Evolutionary conservation across 805 yeast genomes (phyloP).

Genomic region (Ogataea haglerorum): DNA sequence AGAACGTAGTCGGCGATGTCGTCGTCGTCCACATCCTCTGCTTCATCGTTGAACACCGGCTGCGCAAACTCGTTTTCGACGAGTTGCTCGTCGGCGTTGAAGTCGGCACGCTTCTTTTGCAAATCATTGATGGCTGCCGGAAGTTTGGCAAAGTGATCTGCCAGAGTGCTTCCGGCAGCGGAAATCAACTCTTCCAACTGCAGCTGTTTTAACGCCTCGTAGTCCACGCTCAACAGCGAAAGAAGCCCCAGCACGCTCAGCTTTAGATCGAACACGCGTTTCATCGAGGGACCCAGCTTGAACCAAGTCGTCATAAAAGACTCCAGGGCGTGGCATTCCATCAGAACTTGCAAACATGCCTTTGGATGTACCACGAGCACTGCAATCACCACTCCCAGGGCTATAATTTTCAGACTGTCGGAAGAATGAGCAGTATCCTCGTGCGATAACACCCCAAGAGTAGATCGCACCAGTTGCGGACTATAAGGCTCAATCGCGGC

Average conservation of each 20-base stretch:
- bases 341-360: slow-evolving; percentile 48
- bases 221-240: slow-evolving; percentile 38
- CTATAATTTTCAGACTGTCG: slow-evolving; percentile 36
- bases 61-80: slow-evolving; percentile 21
- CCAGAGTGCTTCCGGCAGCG: slow-evolving; percentile 49
- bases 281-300: slow-evolving; percentile 47
- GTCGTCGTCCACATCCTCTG: slow-evolving; percentile 28
- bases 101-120: slow-evolving; percentile 61
- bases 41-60: slow-evolving; percentile 18
- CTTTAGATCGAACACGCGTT: slow-evolving; percentile 79
- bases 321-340: slow-evolving; percentile 41
- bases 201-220: slow-evolving; percentile 17
- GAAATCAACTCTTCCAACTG: slow-evolving; percentile 37
- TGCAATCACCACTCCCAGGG: slow-evolving; percentile 62
- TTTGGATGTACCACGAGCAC: slow-evolving; percentile 60
- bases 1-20: slow-evolving; percentile 40
- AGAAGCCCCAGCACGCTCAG: slow-evolving; percentile 67
- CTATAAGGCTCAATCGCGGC: slow-evolving; percentile 43
- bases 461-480: slow-evolving; percentile 42
- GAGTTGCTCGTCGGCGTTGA: slow-evolving; percentile 33
- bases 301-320: slow-evolving; percentile 68
- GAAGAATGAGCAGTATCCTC: slow-evolving; percentile 32
- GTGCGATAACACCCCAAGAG: slow-evolving; percentile 38
- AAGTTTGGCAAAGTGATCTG: slow-evolving; percentile 50
- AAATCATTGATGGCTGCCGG: slow-evolving; percentile 70